Evolutionary conservation across 495 filamentous ascomycete genomes (phyloP), one percentile per base, ranked within the genome.

Genomic region (Penicillium pulvis): DNA sequence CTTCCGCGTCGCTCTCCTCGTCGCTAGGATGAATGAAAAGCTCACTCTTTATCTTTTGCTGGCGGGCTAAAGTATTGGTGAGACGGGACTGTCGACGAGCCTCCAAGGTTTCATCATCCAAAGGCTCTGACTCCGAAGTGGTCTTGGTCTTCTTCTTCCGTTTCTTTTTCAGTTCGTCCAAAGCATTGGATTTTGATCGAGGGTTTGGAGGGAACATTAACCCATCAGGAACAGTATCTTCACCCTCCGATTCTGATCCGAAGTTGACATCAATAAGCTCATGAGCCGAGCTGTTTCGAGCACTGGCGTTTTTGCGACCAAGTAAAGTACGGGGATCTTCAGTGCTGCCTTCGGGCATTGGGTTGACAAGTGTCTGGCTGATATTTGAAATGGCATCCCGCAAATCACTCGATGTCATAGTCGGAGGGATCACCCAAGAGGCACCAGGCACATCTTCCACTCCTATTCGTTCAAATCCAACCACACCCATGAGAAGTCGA

Each of bases 21-120:
- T 91, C 90, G 68, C 86, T 90, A 36, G 85, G 83, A 59, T 87
- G 81, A 36, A 98, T 88, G 69, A 85, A 95, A 41, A 93, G 71
- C 19, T 85, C 84, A 67, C 88, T 92, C 79, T 97, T 97, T 70
- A 96, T 90, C 69, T 88, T 88, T 19, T 77, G 77, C 56, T 82
- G 78, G 68, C 90, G 88, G 54, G 86, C 87, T 20, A 83, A 72
- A 59, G 90, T 78, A 45, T 78, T 77, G 44, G 80, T 78, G 51
- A 81, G 70, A 59, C 83, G 82, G n/a, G 79, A 75, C 16, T 78
- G 75, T 11, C 79, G 79, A 39, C 78, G 81, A 35, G 74, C 82
- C 51, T 86, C 83, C 1, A 76, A 63, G 14, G 58, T 71, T 43
- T 74, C 78, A n/a, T 83, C 82, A 26, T 79, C 81, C 6, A 86